Conservation (phyloP, 129 eudicot genomes). For the Lactuca sativa region DNA sequence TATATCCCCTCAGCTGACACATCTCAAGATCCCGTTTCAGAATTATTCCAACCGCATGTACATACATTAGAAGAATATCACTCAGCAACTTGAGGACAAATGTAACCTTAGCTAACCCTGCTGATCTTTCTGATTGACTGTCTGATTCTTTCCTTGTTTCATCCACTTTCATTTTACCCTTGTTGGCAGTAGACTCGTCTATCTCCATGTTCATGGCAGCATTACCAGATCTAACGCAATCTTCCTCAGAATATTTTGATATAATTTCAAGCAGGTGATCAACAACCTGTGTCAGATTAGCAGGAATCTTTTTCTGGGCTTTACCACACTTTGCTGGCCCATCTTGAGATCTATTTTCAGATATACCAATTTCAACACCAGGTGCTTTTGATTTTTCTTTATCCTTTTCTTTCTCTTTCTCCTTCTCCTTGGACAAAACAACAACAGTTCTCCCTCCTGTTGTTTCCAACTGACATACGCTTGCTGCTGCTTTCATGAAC, state of each 20-base stretch:
- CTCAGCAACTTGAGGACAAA: slow-evolving; percentile 87
- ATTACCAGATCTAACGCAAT: slow-evolving; percentile 36
- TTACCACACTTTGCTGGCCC: slow-evolving; percentile 65
- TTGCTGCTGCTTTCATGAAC: slow-evolving; percentile 83
- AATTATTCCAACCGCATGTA: slow-evolving; percentile 83
- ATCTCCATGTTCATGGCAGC: slow-evolving; percentile 61
- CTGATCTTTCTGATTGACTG: slow-evolving; percentile 66
- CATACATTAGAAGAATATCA: slow-evolving; percentile 94
- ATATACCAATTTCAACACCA: slow-evolving; percentile 57
- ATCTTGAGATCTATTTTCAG: slow-evolving; percentile 73
- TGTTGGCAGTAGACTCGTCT: slow-evolving; percentile 61
- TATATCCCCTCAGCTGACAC: slow-evolving; percentile 56
- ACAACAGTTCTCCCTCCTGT: slow-evolving; percentile 80
- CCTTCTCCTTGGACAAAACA: slow-evolving; percentile 67
- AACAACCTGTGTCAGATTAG: slow-evolving; percentile 81
- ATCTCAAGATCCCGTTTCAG: slow-evolving; percentile 76
- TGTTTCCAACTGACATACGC: slow-evolving; percentile 84
- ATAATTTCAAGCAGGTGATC: slow-evolving; percentile 92
- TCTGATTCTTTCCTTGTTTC: slow-evolving; percentile 57
- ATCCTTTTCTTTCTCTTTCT: slow-evolving; percentile 69
- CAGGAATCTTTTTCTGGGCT: slow-evolving; percentile 82
- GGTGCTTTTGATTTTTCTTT: slow-evolving; percentile 61
- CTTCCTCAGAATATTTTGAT: slow-evolving; percentile 51
- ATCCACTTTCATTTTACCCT: slow-evolving; percentile 91
- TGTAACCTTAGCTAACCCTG: slow-evolving; percentile 71